Percentiles rank a stretch among this genome's conserved stretches.
These are phyloP conservation scores for Candida chauliodis DNA, from an alignment of 805 yeast genomes.

Conservation along the genomic window DNA sequence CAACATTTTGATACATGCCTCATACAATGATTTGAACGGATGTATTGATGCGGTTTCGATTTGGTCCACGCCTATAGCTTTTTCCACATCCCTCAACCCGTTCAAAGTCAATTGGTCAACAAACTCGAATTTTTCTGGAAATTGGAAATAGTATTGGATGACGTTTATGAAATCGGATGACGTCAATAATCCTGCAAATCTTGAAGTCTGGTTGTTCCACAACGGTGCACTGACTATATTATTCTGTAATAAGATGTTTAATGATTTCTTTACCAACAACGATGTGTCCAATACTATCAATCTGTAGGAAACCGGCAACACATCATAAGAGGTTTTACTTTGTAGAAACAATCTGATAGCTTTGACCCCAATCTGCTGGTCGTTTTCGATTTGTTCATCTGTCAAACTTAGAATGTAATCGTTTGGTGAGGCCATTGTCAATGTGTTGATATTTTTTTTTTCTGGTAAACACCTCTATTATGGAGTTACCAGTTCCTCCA, in stretches of 20 bases:
- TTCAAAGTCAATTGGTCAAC: conserved; percentile 83
- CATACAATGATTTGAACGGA: conserved; percentile 84
- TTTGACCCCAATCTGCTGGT: conserved; percentile 71
- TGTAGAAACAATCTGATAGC: conserved; percentile 82
- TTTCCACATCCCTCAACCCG: conserved; percentile 82
- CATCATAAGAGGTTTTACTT: conserved; percentile 93
- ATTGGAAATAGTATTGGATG: conserved; percentile 87
- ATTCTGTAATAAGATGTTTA: conserved; percentile 86
- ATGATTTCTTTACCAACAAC: conserved; percentile 80
- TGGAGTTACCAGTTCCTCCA: conserved; percentile 17
- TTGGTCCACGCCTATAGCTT: conserved; percentile 79
- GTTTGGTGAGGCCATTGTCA: conserved; percentile 27
- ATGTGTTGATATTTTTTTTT: conserved; percentile 3
- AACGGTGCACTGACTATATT: conserved; percentile 95
- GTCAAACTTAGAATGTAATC: conserved; percentile 40
- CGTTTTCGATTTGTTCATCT: conserved; percentile 45
- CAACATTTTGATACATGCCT: conserved; percentile 90
- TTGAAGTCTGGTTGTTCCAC: conserved; percentile 85
- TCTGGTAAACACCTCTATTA: background rate
- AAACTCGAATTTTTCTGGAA: conserved; percentile 82
- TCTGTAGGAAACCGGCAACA: conserved; percentile 90
- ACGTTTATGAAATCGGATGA: conserved; percentile 92
- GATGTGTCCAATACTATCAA: conserved; percentile 92
- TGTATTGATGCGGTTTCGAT: conserved; percentile 85
- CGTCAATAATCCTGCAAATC: conserved; percentile 92